Conservation (phyloP, 257 asterid genomes). For the Nicotiana benthamiana region DNA sequence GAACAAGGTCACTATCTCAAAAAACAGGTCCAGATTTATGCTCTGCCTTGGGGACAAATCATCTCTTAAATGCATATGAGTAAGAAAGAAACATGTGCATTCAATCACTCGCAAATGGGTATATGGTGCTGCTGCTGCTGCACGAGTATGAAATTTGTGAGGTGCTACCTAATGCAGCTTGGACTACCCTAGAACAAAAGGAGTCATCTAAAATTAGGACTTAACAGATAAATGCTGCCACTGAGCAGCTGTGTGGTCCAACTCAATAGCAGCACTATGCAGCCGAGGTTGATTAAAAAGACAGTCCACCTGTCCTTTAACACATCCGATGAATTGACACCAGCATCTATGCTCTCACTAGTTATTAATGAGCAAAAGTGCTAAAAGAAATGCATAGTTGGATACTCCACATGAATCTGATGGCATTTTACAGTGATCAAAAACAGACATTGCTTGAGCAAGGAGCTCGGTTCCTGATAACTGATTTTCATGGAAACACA, state of each 20-base stretch:
- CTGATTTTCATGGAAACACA: not conserved
- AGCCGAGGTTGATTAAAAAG: not conserved
- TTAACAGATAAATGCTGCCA: not conserved
- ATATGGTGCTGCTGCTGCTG: not conserved
- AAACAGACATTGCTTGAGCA: not conserved
- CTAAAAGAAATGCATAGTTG: not conserved
- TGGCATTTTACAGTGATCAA: not conserved
- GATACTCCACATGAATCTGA: not conserved
- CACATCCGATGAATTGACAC: not conserved
- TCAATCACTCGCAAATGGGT: not conserved
- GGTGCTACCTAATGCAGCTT: not conserved
- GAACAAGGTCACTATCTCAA: not conserved
- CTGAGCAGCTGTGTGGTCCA: not conserved
- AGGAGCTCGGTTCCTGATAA: not conserved
- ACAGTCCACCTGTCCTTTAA: not conserved
- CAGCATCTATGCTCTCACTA: not conserved
- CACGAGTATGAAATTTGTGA: not conserved
- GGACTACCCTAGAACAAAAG: not conserved
- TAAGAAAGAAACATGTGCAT: conserved; percentile 1
- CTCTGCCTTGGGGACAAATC: not conserved
- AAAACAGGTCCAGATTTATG: not conserved
- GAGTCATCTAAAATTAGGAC: not conserved
- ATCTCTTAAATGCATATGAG: not conserved
- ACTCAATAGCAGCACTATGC: not conserved
- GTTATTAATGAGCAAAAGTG: not conserved